Conservation (phyloP, 2,329 filamentous ascomycete genomes). For the Aspergillus proliferans region DNA sequence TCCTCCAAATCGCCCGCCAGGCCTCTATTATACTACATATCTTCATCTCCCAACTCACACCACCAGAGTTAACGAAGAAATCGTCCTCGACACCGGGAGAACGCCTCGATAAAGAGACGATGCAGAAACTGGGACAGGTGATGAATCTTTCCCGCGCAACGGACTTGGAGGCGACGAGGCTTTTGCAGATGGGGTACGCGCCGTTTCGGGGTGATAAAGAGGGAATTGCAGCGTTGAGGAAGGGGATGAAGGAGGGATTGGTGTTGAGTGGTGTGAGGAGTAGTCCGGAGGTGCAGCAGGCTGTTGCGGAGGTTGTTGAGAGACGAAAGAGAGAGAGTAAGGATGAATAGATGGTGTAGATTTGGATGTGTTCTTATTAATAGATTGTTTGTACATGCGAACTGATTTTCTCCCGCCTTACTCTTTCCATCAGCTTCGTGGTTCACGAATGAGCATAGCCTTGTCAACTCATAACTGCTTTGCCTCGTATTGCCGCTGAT, state of each 20-base stretch:
- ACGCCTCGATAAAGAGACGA: conserved; percentile 41
- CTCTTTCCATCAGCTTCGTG: no score
- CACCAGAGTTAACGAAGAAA: conserved; percentile 49
- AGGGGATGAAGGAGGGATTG: conserved; percentile 76
- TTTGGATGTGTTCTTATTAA: neutral
- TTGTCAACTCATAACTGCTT: no score
- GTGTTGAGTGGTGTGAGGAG: conserved; percentile 76
- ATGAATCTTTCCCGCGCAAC: conserved; percentile 54
- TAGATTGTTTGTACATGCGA: no score
- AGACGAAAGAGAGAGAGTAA: conserved; percentile 45
- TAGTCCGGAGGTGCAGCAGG: conserved; percentile 76
- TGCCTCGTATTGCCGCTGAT: no score
- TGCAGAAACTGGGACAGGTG: conserved; percentile 62
- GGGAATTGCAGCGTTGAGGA: conserved; percentile 57
- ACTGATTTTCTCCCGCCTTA: no score
- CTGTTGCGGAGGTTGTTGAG: conserved; percentile 62
- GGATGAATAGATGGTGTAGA: conserved; percentile 9
- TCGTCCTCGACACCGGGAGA: conserved; percentile 22
- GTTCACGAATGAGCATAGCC: no score
- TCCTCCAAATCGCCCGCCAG: conserved; percentile 68
- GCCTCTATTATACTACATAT: conserved; percentile 73
- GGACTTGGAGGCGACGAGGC: conserved; percentile 62
- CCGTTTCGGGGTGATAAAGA: conserved; percentile 71
- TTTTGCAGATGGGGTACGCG: conserved; percentile 71
- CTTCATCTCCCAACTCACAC: conserved; percentile 73